Evolutionary conservation across 1,284 basidiomycete genomes (phyloP).

Genomic region (Ceratobasidium sp.): DNA sequence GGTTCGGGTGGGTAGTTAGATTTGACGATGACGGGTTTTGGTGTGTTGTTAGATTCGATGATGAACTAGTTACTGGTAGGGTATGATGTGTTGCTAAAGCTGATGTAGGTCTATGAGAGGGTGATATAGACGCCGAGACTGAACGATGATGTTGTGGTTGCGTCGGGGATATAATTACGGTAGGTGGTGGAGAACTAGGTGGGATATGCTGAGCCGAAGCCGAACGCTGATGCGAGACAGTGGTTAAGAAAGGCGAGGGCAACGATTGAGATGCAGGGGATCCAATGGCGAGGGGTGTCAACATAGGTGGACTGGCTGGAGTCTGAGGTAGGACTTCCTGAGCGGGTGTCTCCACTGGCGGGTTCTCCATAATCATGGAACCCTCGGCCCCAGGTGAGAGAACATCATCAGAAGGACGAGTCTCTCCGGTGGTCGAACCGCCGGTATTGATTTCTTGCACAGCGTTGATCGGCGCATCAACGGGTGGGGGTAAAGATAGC

Average conservation of each 20-base stretch:
- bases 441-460: not conserved
- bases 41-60: not conserved
- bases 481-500: not conserved
- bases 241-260: not conserved
- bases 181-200: not conserved
- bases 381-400: not conserved
- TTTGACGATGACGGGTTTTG: not conserved
- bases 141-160: not conserved
- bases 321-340: slow-evolving; percentile 6
- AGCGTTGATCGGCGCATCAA: not conserved
- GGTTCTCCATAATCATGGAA: not conserved
- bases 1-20: not conserved
- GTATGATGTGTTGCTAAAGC: not conserved
- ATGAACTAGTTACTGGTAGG: not conserved
- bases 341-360: slow-evolving; percentile 17
- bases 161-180: not conserved
- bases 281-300: not conserved
- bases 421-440: not conserved
- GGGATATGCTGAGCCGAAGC: not conserved
- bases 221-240: slow-evolving; percentile 15
- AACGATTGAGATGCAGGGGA: not conserved
- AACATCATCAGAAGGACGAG: not conserved
- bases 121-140: not conserved
- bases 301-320: not conserved
- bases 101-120: not conserved